A percentile compares a stretch with the other conserved stretches of the same genome.
phyloP scores from a whole-genome alignment of 1,284 basidiomycete species.

The Hypsizygus ulmarius region DNA sequence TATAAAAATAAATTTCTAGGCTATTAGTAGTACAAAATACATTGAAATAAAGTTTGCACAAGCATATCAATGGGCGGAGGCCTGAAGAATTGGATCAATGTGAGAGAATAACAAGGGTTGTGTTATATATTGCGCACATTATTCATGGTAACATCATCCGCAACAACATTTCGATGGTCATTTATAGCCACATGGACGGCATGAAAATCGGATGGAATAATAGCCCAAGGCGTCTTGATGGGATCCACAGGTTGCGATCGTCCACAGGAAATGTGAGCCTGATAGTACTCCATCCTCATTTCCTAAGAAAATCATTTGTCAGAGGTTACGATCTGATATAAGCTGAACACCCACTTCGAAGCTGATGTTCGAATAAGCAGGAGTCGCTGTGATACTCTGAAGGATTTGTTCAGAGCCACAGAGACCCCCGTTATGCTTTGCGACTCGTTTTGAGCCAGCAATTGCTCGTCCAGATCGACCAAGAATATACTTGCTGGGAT shows the following conservation, averaged over 20 bases:
- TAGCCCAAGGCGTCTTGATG: slow-evolving; percentile 19
- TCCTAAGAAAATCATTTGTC: slow-evolving; percentile 17
- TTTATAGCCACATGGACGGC: slow-evolving; percentile 13
- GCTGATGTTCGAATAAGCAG: slow-evolving; percentile 18
- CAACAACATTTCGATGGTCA: not conserved
- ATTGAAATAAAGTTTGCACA: too few species aligned
- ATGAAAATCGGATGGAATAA: slow-evolving; percentile 25
- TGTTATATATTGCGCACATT: too few species aligned
- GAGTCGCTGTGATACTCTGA: slow-evolving; percentile 27
- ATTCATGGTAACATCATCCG: not conserved
- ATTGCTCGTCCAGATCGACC: slow-evolving; percentile 3
- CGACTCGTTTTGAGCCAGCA: slow-evolving; percentile 9
- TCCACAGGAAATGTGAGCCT: slow-evolving; percentile 22
- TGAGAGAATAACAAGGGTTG: too few species aligned
- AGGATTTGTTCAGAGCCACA: slow-evolving; percentile 11
- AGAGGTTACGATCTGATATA: not conserved
- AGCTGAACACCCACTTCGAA: slow-evolving; percentile 23
- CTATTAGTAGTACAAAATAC: too few species aligned
- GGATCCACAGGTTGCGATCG: slow-evolving; percentile 22
- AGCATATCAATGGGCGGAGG: too few species aligned
- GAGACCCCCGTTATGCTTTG: not conserved
- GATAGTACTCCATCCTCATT: slow-evolving; percentile 28
- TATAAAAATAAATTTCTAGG: too few species aligned
- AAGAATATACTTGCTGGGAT: too few species aligned
- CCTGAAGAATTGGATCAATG: too few species aligned